A percentile compares a stretch with the other conserved stretches of the same genome.
phyloP scores from a whole-genome alignment of 129 eudicot genomes.

The Chrysanthemum seticuspe region DNA sequence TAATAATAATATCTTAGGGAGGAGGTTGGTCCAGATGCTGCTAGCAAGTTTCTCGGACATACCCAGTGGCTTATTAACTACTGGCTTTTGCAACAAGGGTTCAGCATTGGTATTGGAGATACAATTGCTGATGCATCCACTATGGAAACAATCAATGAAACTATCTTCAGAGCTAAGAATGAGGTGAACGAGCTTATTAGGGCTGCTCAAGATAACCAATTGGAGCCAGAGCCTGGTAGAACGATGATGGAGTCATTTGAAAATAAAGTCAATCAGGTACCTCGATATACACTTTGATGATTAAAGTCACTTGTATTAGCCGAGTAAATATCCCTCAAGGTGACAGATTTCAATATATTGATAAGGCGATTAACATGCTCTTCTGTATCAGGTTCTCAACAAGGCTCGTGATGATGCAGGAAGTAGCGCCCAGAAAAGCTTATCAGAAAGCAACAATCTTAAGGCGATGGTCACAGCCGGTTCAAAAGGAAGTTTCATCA shows the following conservation, averaged over 20 bases:
- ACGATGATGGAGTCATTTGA: constrained; percentile 97
- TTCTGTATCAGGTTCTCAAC: constrained; percentile 48
- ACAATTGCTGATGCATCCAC: constrained; percentile 96
- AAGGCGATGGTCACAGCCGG: constrained; percentile 99
- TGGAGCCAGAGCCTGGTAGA: constrained; percentile 97
- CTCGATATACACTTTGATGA: too few relatives aligned
- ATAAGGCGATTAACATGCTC: not conserved
- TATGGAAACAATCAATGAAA: constrained; percentile 89
- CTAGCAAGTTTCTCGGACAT: constrained; percentile 92
- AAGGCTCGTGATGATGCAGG: constrained; percentile 59
- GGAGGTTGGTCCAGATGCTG: constrained; percentile 99
- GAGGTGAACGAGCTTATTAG: constrained; percentile 89
- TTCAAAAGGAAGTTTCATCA: constrained; percentile 96
- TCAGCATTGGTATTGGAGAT: constrained; percentile 97
- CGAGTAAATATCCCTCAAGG: too few relatives aligned
- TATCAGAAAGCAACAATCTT: constrained; percentile 75
- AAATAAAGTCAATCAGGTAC: constrained; percentile 95
- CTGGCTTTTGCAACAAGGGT: constrained; percentile 94
- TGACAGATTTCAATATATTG: not conserved
- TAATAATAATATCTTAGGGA: constrained; percentile 46
- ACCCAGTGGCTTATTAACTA: constrained; percentile 99
- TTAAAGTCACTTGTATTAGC: not conserved
- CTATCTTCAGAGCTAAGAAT: constrained; percentile 79
- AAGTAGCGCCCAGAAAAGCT: constrained; percentile 82
- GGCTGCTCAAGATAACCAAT: constrained; percentile 71